Evolutionary conservation across 148 eudicot genomes (phyloP).

Genomic region (Agrostemma githago): DNA sequence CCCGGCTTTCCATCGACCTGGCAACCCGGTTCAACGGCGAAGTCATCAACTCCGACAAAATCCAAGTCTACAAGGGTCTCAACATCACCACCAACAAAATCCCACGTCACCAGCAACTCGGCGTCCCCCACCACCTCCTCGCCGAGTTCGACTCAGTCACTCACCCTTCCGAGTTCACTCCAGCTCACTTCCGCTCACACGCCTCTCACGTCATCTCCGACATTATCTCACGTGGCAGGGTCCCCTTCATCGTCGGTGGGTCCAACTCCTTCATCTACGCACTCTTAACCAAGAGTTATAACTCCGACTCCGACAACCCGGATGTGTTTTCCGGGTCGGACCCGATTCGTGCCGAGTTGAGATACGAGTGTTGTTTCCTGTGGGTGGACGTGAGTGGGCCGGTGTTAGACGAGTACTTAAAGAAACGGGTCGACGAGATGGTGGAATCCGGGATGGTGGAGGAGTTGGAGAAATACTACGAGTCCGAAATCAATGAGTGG

Average conservation of each 20-base stretch:
- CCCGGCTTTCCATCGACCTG: slow-evolving; percentile 42
- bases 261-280: slow-evolving; percentile 79
- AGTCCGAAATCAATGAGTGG: slow-evolving; percentile 14
- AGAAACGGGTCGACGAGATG: slow-evolving; percentile 82
- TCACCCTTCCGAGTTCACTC: slow-evolving; percentile 35
- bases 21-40: slow-evolving; percentile 36
- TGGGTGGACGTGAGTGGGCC: slow-evolving; percentile 63
- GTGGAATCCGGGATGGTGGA: slow-evolving; percentile 65
- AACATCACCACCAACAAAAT: slow-evolving; percentile 52
- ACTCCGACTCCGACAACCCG: slow-evolving; percentile 19
- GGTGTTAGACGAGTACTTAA: slow-evolving; percentile 43
- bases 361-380: slow-evolving; percentile 64
- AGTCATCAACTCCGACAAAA: slow-evolving; percentile 50
- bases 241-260: slow-evolving; percentile 71
- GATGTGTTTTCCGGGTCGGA: slow-evolving; percentile 18
- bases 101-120: slow-evolving; percentile 20
- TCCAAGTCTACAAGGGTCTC: slow-evolving; percentile 50
- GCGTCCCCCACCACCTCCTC: slow-evolving; percentile 45
- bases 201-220: slow-evolving; percentile 29
- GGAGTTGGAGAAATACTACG: slow-evolving; percentile 46
- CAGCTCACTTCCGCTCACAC: slow-evolving; percentile 36
- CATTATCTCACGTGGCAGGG: slow-evolving; percentile 22
- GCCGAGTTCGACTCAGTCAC: slow-evolving; percentile 38
- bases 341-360: slow-evolving; percentile 28
- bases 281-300: slow-evolving; percentile 33